phyloP scores from a whole-genome alignment of 108 stramenopile genomes.

The Ochromonas danica region DNA sequence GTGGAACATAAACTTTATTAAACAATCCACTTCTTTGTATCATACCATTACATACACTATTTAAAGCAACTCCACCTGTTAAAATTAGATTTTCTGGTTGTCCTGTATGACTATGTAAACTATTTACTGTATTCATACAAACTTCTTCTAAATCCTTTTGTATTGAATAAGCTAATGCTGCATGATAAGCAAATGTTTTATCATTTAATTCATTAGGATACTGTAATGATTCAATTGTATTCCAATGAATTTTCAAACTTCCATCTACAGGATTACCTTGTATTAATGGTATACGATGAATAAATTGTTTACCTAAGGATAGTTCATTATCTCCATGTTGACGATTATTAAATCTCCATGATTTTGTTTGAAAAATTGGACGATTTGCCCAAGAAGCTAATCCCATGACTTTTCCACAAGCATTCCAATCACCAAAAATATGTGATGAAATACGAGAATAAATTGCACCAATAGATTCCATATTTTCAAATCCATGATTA shows the following conservation, averaged over 20 bases:
- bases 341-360: too few species aligned
- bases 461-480: conserved; percentile 88
- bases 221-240: conserved; percentile 30
- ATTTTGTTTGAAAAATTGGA: too few species aligned
- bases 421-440: conserved; percentile 94
- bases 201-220: conserved; percentile 37
- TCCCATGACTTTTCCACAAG: conserved; percentile 90
- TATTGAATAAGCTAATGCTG: conserved; percentile 51
- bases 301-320: too few species aligned
- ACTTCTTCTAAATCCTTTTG: conserved; percentile 73
- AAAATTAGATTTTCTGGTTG: conserved; percentile 81
- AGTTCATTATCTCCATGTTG: too few species aligned
- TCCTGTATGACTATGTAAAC: conserved; percentile 33
- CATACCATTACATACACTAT: conserved; percentile 84
- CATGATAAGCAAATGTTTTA: conserved; percentile 37
- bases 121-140: conserved; percentile 3
- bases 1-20: conserved; percentile 76
- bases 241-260: conserved; percentile 40
- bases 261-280: conserved; percentile 25
- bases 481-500: conserved; percentile 89
- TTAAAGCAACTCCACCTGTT: conserved; percentile 86
- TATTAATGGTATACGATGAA: conserved; percentile 13
- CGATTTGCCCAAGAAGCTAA: conserved; percentile 82
- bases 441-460: conserved; percentile 85
- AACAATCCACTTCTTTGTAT: conserved; percentile 52